Evolutionary conservation across 345 rosid species (phyloP), one percentile per base, ranked within the genome.

Genomic region (Arabis alpina): DNA sequence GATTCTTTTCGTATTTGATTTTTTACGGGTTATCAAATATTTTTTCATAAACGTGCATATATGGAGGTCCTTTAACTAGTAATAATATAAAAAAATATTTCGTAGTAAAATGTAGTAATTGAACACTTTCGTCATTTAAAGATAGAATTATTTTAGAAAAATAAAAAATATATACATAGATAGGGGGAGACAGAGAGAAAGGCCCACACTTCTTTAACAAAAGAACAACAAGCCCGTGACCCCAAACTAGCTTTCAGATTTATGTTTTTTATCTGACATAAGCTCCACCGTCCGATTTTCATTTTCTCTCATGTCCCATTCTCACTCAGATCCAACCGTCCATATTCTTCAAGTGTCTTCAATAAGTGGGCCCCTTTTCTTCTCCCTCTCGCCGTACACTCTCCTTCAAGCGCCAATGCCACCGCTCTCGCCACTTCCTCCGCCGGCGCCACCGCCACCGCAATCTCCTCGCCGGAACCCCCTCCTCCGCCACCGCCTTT

Each of bases 351-450:
- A 0, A 92, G 86, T 8, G 82, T 79, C 83, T 85, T 88, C 80
- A 92, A 78, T 44, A 92, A 72, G 79, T 92, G 94, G 72, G 82
- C 70, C 79, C 91, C 98, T 69, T 92, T 92, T 78, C 98, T 80
- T 80, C 77, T 84, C 5, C 87, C 96, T 61, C 92, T 81, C 12
- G 79, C 80, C 0, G 95, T 92, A 53, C 95, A 90, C 67, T 86
- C 93, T 41, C 87, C 96, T 57, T 84, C 88, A 6, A 92, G 68
- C 14, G 98, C 95, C 75, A 92, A 54, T 25, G 64, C 83, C 66
- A 92, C 95, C 61, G 97, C 98, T 23, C 93, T 79, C 42, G 93
- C 96, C 77, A 92, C 94, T 76, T 84, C 98, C 69, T 90, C 88
- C 56, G 95, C 86, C 27, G 93, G 95, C 37, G 95, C 98, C 59